These are phyloP conservation scores for Raffaelea albimanens DNA, from an alignment of 2,329 filamentous ascomycete genomes.

Conservation along the genomic window DNA sequence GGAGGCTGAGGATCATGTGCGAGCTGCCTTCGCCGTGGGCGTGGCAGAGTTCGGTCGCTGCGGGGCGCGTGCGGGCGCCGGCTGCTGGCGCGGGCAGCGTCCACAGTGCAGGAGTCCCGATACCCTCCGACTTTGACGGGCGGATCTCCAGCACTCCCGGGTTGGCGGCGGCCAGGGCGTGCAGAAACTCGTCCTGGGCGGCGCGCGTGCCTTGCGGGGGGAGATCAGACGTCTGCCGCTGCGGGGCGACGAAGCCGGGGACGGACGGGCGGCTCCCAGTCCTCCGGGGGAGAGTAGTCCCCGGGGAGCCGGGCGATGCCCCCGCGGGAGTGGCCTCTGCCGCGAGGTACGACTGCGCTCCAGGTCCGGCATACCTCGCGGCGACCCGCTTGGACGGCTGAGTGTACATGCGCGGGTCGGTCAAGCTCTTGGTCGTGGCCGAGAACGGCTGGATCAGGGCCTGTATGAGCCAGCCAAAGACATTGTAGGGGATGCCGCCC, in stretches of 20 bases:
- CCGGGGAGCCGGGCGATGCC: conserved; percentile 1
- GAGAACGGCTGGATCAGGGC: conserved; percentile 19
- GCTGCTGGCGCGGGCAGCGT: background rate
- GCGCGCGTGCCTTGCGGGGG: conserved; percentile 9
- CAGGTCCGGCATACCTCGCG: background rate
- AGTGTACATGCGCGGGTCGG: background rate
- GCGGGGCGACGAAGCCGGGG: conserved; percentile 25
- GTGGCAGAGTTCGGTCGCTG: conserved; percentile 25
- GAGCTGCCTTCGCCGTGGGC: conserved; percentile 28
- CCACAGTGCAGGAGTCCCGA: conserved; percentile 20
- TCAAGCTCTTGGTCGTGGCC: conserved; percentile 14
- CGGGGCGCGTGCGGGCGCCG: conserved; percentile 7
- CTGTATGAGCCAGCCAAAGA: conserved; percentile 30
- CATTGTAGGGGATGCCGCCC: conserved; percentile 33
- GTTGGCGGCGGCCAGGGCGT: conserved; percentile 16
- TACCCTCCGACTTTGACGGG: conserved; percentile 23
- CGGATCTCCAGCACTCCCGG: conserved; percentile 15
- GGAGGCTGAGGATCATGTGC: conserved; percentile 27
- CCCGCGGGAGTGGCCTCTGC: no score
- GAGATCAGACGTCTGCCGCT: conserved; percentile 24
- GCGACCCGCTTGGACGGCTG: background rate
- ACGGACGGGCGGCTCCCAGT: conserved; percentile 20
- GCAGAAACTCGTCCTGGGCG: conserved; percentile 19
- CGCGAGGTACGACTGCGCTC: background rate
- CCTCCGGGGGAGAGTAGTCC: conserved; percentile 9